These are phyloP conservation scores for Botrytis byssoidea DNA, from an alignment of 2,329 filamentous ascomycete genomes.

Conservation along the genomic window DNA sequence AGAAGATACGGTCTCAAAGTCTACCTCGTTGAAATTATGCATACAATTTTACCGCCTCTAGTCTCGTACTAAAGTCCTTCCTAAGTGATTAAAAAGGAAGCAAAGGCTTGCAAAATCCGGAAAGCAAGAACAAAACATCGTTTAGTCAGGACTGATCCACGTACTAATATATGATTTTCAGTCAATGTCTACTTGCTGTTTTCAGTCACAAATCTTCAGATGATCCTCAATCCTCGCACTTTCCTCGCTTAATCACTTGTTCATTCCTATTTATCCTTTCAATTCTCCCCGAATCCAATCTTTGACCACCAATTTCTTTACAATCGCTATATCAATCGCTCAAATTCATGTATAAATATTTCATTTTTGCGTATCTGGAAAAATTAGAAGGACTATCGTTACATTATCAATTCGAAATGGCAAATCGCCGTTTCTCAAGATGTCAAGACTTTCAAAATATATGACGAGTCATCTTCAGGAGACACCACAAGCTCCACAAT, in stretches of 20 bases:
- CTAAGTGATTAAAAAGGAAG: too few species aligned
- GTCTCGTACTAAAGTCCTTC: too few species aligned
- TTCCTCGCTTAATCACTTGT: neutral
- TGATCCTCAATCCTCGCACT: neutral
- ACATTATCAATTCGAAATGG: neutral
- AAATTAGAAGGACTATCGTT: neutral
- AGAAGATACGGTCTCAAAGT: too few species aligned
- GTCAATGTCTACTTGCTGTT: neutral
- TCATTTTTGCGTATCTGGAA: neutral
- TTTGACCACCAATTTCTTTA: neutral
- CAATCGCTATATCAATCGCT: neutral
- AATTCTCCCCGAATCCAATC: too few species aligned
- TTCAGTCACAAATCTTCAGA: neutral
- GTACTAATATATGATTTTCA: neutral
- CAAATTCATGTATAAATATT: neutral
- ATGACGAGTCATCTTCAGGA: neutral
- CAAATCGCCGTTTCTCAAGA: neutral
- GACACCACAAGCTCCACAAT: too few species aligned
- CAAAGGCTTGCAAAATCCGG: too few species aligned
- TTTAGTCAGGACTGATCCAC: neutral
- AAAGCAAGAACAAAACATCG: too few species aligned
- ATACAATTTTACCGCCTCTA: too few species aligned
- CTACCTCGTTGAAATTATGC: too few species aligned
- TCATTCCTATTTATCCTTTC: neutral
- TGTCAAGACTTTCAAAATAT: neutral